Conservation (phyloP, 495 filamentous ascomycete genomes). For the Aspergillus sparsus region DNA sequence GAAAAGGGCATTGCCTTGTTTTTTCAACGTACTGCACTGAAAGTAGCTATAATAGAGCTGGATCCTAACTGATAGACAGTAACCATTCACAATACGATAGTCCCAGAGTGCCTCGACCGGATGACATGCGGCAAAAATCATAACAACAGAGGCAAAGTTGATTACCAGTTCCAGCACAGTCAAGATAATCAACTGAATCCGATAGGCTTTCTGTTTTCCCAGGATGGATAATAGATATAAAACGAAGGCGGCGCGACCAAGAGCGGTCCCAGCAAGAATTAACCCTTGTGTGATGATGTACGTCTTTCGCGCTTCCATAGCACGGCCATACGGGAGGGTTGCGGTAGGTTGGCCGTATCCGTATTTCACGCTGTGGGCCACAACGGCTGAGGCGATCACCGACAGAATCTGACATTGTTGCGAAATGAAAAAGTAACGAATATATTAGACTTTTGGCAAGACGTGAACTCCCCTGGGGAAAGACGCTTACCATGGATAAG, state of each 20-base stretch:
- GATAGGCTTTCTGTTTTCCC: slow-evolving; percentile 29
- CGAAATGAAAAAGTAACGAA: not conserved
- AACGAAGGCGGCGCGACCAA: slow-evolving; percentile 42
- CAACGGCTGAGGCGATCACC: not conserved
- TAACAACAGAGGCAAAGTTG: slow-evolving; percentile 34
- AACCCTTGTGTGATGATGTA: slow-evolving; percentile 7
- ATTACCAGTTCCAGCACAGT: slow-evolving; percentile 28
- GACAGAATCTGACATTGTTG: not conserved
- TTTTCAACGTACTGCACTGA: slow-evolving; percentile 40
- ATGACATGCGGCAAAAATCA: slow-evolving; percentile 44
- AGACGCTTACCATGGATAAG: not conserved
- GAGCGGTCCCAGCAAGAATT: slow-evolving; percentile 17
- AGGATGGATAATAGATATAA: slow-evolving; percentile 42
- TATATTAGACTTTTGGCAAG: no score
- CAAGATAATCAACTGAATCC: slow-evolving; percentile 38
- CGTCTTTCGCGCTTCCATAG: slow-evolving; percentile 3
- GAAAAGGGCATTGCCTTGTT: no score
- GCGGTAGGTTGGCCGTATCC: slow-evolving; percentile 1
- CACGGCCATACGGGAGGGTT: not conserved
- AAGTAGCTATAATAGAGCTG: slow-evolving; percentile 45
- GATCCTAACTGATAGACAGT: slow-evolving; percentile 35
- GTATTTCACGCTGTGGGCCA: not conserved
- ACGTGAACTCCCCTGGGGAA: not conserved
- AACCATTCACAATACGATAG: slow-evolving; percentile 31
- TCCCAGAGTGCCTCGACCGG: slow-evolving; percentile 43